Evolutionary conservation across 306 rosid genomes (phyloP), one percentile per base, ranked within the genome.

Genomic region (Lathyrus sativus): DNA sequence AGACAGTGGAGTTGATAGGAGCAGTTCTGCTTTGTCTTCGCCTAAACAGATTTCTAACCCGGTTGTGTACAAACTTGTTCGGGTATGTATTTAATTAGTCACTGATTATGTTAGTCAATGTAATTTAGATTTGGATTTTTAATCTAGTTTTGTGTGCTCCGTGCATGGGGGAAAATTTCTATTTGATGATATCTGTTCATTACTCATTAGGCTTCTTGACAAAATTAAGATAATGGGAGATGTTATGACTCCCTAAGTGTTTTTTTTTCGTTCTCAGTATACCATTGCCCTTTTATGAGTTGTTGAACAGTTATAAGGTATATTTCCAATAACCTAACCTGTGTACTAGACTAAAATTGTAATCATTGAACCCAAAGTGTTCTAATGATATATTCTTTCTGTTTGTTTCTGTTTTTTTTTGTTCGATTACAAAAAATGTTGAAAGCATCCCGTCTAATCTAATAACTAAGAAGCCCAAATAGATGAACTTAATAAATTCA

Each of bases 61-160:
- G 18, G 89, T 95, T 84, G 96, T 95, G 26, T 95, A 95, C 86
- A 95, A 95, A 86, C 99, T 95, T 24, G 99, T 95, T 44, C 89
- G 97, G 99, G 99, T 95, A 87, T 31, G 35, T 49, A 29, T 67
- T 39, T 33, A 1, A 31, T 65, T 59, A 5, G 58, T 65, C 18
- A 2, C 28, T 19, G 65, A 41, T 61, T 64, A 15, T 9, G 26
- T 69, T 29, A 68, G 60, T 74, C 45, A 81, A 69, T 46, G 39
- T 31, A 26, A 64, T 59, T 48, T 62, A 3, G 29, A 26, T 31
- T 31, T 4, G 66, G 56, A 59, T 45, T 54, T 62, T 35, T 35
- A 22, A 6, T 28, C 29, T 41, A 56, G 38, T 35, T 49, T 71
- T 28, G 44, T 41, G 38, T 62, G 64, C 35, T 26, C 18, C 11